Conservation (phyloP, 352 stramenopile genomes). For the Pythium guiyangense region DNA sequence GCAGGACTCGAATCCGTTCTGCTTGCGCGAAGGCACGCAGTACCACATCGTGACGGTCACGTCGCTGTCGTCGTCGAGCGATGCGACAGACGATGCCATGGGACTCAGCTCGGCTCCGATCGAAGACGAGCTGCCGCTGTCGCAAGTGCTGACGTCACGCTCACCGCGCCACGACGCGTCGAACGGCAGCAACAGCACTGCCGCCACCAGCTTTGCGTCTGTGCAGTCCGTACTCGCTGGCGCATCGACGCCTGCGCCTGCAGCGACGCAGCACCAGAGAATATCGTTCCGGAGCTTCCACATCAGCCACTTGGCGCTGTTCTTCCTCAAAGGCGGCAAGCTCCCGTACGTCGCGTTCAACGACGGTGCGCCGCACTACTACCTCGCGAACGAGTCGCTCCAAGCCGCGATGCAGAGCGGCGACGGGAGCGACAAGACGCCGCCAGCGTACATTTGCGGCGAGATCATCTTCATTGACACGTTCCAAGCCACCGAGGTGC, state of each 20-base stretch:
- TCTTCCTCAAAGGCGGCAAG: conserved; percentile 74
- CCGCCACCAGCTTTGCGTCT: conserved; percentile 6
- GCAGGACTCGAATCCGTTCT: conserved; percentile 61
- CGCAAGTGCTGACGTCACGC: conserved; percentile 50
- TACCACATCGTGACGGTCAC: conserved; percentile 77
- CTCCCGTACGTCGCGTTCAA: conserved; percentile 82
- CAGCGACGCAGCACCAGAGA: conserved; percentile 41
- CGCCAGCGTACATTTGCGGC: conserved; percentile 71
- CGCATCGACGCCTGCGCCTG: neutral
- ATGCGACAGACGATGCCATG: neutral
- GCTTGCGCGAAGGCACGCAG: conserved; percentile 56
- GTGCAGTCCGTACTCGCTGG: conserved; percentile 9
- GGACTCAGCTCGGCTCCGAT: conserved; percentile 20
- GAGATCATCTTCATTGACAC: conserved; percentile 86
- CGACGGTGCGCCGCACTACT: conserved; percentile 75
- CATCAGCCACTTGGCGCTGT: conserved; percentile 74
- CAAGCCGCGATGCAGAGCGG: conserved; percentile 54
- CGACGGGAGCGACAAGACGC: conserved; percentile 41
- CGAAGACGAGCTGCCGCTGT: conserved; percentile 57
- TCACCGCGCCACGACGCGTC: conserved; percentile 23
- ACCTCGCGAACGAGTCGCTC: conserved; percentile 74
- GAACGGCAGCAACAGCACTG: neutral
- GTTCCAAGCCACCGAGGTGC: conserved; percentile 76
- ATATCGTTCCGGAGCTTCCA: conserved; percentile 82
- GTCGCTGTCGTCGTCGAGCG: conserved; percentile 37